Evolutionary conservation across 768 basidiomycete species (phyloP).

Genomic region (Candolleomyces aberdarensis): DNA sequence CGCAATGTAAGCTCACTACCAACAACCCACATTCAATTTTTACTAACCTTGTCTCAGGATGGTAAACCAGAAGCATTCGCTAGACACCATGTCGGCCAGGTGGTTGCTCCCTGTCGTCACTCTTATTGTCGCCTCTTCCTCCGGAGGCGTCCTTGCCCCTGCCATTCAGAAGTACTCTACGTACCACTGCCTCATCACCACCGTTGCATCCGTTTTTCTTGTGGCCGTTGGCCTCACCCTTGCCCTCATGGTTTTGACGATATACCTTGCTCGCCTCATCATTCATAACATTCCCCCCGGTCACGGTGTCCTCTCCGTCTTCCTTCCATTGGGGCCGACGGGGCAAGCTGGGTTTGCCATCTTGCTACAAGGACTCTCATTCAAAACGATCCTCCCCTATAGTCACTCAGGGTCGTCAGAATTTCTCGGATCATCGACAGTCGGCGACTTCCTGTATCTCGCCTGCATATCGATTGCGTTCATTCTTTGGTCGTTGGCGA

Average conservation of each 20-base stretch:
- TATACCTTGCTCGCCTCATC: constrained; percentile 60
- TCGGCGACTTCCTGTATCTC: constrained; percentile 37
- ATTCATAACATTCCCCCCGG: constrained; percentile 52
- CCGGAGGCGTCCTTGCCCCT: constrained; percentile 56
- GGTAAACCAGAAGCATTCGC: constrained; percentile 51
- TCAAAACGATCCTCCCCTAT: constrained; percentile 34
- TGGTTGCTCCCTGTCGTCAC: constrained; percentile 82
- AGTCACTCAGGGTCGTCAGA: constrained; percentile 24
- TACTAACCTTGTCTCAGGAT: constrained; percentile 38
- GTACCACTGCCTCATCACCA: constrained; percentile 50
- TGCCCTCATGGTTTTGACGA: constrained; percentile 63
- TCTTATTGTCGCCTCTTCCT: constrained; percentile 65
- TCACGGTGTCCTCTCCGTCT: constrained; percentile 50
- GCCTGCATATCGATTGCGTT: constrained; percentile 48
- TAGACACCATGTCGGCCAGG: constrained; percentile 52
- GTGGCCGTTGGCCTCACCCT: constrained; percentile 55
- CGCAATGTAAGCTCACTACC: constrained; percentile 50
- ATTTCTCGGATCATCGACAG: constrained; percentile 30
- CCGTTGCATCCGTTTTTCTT: constrained; percentile 51
- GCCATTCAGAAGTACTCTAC: constrained; percentile 45
- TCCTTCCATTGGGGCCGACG: constrained; percentile 73
- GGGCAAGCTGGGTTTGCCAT: constrained; percentile 64
- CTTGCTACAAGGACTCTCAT: constrained; percentile 51
- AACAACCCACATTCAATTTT: background rate
- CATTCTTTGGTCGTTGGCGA: constrained; percentile 58